These are phyloP conservation scores for Antitrichia curtipendula DNA, from an alignment of 225 moss, liverwort and hornwort species.

Conservation along the genomic window DNA sequence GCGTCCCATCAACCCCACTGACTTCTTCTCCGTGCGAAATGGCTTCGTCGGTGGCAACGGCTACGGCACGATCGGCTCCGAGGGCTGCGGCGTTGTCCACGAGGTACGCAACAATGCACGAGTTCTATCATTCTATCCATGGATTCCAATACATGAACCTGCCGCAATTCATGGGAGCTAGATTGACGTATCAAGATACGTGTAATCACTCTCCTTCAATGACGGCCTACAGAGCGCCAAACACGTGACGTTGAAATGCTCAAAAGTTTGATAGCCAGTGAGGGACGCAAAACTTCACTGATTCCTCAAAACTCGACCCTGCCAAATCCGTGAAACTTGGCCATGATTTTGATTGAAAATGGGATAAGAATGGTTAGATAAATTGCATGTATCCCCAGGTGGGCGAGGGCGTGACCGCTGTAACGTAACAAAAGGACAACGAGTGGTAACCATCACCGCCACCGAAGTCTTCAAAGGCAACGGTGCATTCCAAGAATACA, in stretches of 20 bases:
- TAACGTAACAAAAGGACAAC: neutral
- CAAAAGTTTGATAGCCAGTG: neutral
- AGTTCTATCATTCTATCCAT: neutral
- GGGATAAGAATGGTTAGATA: no score
- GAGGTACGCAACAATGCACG: neutral
- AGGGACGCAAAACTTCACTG: neutral
- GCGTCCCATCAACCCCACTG: neutral
- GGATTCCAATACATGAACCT: neutral
- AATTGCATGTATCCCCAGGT: neutral
- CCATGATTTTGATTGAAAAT: neutral
- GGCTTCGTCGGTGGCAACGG: neutral
- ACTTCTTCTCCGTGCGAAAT: neutral
- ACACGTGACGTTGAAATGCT: no score
- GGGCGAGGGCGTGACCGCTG: neutral
- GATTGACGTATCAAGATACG: neutral
- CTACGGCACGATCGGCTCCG: neutral
- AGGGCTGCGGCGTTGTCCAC: neutral
- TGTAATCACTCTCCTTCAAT: neutral
- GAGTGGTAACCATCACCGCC: neutral
- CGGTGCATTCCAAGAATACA: neutral
- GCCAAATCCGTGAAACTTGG: neutral
- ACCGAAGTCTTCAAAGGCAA: neutral
- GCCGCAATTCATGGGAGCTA: neutral
- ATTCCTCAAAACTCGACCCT: neutral
- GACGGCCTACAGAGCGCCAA: neutral